Evolutionary conservation across 306 rosid genomes (phyloP).

Genomic region (Abrus pulchellus): DNA sequence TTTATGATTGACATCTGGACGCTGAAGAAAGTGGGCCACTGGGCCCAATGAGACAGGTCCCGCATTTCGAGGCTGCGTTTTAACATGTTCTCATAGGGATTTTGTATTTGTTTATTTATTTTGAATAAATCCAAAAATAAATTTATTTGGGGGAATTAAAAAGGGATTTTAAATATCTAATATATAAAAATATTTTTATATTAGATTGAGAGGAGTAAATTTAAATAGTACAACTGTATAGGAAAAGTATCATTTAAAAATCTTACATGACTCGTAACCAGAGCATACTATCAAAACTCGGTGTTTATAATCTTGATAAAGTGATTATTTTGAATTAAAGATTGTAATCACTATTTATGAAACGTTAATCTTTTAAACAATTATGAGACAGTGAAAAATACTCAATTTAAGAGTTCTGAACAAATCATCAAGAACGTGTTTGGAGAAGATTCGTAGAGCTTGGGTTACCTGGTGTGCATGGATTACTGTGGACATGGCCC

Average conservation of each 20-base stretch:
- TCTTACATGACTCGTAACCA: too few species aligned
- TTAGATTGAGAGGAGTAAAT: too few species aligned
- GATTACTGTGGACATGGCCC: not conserved
- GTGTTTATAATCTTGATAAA: not conserved
- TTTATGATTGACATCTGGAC: not conserved
- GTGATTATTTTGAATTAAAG: not conserved
- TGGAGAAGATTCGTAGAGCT: not conserved
- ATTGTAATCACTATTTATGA: not conserved
- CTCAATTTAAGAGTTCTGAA: too few species aligned
- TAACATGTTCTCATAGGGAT: not conserved
- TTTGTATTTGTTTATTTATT: not conserved
- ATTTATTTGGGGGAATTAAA: too few species aligned
- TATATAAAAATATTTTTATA: too few species aligned
- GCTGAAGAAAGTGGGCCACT: not conserved
- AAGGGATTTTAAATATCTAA: too few species aligned
- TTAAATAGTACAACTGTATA: too few species aligned
- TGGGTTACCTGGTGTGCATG: too few species aligned
- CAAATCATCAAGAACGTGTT: not conserved
- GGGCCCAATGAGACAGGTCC: slow-evolving; percentile 17
- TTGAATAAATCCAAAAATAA: not conserved
- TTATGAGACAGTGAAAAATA: not conserved
- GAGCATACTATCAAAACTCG: not conserved
- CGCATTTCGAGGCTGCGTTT: not conserved
- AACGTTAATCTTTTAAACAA: not conserved
- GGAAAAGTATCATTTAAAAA: too few species aligned